These are phyloP conservation scores for Musa itinerans DNA, from an alignment of 176 grass and related monocot species.

Conservation along the genomic window DNA sequence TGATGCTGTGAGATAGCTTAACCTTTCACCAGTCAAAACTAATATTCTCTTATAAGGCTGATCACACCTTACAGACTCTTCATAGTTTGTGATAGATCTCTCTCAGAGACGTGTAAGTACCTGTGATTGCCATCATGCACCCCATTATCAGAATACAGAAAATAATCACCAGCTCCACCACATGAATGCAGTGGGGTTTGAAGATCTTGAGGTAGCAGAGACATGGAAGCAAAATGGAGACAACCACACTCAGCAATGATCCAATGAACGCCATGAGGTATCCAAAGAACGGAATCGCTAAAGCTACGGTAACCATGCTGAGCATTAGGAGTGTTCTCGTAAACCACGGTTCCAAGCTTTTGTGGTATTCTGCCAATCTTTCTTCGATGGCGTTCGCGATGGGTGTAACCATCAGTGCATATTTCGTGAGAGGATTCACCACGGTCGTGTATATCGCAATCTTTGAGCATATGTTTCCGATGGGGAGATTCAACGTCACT, in stretches of 20 bases:
- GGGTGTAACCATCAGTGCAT: slow-evolving; percentile 26
- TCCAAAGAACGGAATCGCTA: slow-evolving; percentile 54
- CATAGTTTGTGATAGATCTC: slow-evolving; percentile 20
- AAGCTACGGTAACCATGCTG: slow-evolving; percentile 52
- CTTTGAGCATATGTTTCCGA: slow-evolving; percentile 34
- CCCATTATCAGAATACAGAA: slow-evolving; percentile 41
- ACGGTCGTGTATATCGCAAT: slow-evolving; percentile 78
- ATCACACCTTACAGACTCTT: not conserved
- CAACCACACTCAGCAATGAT: slow-evolving; percentile 50
- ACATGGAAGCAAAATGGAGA: slow-evolving; percentile 63
- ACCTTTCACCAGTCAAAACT: no score
- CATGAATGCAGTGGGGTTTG: slow-evolving; percentile 33
- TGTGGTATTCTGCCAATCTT: slow-evolving; percentile 32
- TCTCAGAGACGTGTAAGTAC: slow-evolving; percentile 65
- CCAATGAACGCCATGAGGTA: slow-evolving; percentile 52
- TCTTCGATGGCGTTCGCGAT: slow-evolving; percentile 65
- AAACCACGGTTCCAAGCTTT: slow-evolving; percentile 18
- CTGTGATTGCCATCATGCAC: slow-evolving; percentile 32
- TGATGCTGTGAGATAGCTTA: no score
- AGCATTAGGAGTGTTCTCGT: slow-evolving; percentile 52
- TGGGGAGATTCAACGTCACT: slow-evolving; percentile 66
- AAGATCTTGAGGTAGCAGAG: slow-evolving; percentile 76
- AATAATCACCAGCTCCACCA: slow-evolving; percentile 39
- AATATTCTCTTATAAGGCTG: no score
- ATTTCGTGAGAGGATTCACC: slow-evolving; percentile 79